phyloP scores from a whole-genome alignment of 75 land plant species.

The Sequoia sempervirens region DNA sequence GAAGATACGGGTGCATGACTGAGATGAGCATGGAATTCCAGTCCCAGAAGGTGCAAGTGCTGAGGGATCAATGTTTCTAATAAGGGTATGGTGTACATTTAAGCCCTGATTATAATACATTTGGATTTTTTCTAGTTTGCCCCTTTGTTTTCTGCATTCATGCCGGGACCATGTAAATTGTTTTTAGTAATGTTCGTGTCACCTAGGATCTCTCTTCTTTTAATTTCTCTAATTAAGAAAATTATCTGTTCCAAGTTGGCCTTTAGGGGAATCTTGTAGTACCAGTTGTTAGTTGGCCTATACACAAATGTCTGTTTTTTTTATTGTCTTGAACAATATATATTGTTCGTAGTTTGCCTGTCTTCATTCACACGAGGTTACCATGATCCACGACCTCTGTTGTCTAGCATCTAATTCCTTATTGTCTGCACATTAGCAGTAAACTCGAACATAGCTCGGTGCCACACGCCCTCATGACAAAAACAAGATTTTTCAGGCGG shows the following conservation, averaged over 20 bases:
- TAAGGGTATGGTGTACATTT: background rate
- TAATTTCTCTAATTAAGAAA: background rate
- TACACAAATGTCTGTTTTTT: background rate
- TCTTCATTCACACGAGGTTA: background rate
- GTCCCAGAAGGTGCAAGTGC: background rate
- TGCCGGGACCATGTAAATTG: background rate
- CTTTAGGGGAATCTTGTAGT: background rate
- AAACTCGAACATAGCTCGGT: background rate
- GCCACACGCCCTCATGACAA: background rate
- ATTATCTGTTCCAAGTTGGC: background rate
- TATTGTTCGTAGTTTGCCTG: background rate
- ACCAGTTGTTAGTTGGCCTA: background rate
- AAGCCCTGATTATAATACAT: background rate
- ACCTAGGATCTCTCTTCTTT: background rate
- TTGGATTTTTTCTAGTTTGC: background rate
- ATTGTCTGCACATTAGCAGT: background rate
- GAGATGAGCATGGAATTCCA: background rate
- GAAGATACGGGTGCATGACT: background rate
- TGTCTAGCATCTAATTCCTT: background rate
- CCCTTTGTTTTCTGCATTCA: background rate
- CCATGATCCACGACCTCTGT: background rate
- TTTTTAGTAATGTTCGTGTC: background rate
- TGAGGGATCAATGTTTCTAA: background rate
- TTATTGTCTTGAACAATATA: background rate
- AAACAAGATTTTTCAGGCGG: background rate